Percentiles rank a stretch among this genome's conserved stretches.
phyloP scores from a whole-genome alignment of 176 grass and related monocot genomes.

The Poa pratensis region DNA sequence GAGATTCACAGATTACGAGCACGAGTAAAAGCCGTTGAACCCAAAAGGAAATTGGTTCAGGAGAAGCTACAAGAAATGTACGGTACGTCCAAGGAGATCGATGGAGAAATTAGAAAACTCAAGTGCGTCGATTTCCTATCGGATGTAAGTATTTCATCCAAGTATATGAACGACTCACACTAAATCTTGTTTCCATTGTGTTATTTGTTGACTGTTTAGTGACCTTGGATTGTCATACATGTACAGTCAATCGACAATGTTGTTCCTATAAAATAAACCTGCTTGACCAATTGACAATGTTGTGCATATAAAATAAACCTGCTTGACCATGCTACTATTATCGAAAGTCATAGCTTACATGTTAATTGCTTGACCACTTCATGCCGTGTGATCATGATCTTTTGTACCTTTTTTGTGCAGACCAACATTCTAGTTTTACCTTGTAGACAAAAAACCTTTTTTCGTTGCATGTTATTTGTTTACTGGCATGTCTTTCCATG shows the following conservation, averaged over 20 bases:
- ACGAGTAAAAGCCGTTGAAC: neutral
- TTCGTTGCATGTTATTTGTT: no score
- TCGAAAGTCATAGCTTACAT: neutral
- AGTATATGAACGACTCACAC: neutral
- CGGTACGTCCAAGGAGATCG: slow-evolving; percentile 40
- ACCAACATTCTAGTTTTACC: no score
- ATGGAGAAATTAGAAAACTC: slow-evolving; percentile 31
- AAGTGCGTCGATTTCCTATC: slow-evolving; percentile 12
- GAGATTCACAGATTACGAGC: slow-evolving; percentile 37
- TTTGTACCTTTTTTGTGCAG: no score
- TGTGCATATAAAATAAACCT: no score
- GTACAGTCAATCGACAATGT: neutral
- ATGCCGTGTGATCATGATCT: no score
- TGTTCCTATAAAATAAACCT: neutral
- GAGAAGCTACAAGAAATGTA: slow-evolving; percentile 22
- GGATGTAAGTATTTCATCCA: slow-evolving; percentile 15
- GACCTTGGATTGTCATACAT: neutral
- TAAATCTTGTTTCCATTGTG: neutral
- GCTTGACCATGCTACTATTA: neutral
- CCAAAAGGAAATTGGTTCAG: slow-evolving; percentile 42
- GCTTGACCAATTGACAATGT: neutral
- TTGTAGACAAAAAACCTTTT: no score
- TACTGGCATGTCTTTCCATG: no score
- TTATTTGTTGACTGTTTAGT: neutral
- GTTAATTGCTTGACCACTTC: no score